phyloP scores from a whole-genome alignment of 148 eudicot species.

The Rhododendron ovatum region DNA sequence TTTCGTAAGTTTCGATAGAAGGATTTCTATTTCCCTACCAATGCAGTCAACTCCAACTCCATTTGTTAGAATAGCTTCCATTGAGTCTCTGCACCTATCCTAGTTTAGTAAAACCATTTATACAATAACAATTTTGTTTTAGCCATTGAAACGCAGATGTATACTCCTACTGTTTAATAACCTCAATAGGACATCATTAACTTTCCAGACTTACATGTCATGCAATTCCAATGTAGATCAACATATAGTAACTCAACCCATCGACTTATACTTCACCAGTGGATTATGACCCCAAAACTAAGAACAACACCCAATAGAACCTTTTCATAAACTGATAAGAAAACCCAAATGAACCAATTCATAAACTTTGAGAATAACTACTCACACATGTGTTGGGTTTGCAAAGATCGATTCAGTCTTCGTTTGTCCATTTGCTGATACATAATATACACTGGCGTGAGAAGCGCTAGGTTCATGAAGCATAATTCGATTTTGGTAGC shows the following conservation, averaged over 20 bases:
- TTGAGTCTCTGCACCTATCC: too few species aligned
- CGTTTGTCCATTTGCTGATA: neutral
- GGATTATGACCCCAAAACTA: neutral
- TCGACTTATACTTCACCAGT: neutral
- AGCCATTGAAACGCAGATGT: neutral
- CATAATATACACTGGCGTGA: neutral
- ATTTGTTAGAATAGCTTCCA: too few species aligned
- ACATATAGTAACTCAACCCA: neutral
- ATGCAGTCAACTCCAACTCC: too few species aligned
- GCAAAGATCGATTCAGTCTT: neutral
- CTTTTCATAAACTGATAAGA: neutral
- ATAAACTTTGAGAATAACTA: too few species aligned
- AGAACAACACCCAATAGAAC: neutral
- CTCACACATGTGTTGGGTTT: neutral
- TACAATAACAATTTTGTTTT: neutral
- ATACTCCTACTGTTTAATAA: neutral
- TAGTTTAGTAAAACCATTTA: neutral
- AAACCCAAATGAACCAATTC: neutral
- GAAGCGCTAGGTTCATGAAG: neutral
- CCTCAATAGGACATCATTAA: neutral
- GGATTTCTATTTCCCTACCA: too few species aligned
- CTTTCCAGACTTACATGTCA: neutral
- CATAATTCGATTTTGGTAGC: neutral
- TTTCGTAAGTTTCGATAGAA: too few species aligned
- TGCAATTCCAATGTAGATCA: neutral